These are phyloP conservation scores for Saccharomycopsis selenospora DNA, from an alignment of 805 yeast species.

Conservation along the genomic window DNA sequence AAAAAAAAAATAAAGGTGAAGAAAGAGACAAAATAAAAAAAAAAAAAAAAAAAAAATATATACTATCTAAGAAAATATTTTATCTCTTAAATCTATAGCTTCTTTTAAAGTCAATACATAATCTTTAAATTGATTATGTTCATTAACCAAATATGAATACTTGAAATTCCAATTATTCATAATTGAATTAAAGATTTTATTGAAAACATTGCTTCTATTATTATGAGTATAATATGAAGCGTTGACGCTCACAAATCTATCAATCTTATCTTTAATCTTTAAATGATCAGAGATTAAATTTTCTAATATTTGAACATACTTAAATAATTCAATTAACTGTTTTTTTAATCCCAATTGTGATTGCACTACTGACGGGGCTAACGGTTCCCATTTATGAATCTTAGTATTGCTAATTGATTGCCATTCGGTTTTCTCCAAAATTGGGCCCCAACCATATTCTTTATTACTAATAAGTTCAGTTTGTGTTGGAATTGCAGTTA, in stretches of 20 bases:
- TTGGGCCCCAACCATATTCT: conserved; percentile 74
- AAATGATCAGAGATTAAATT: conserved; percentile 38
- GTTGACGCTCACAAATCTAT: conserved; percentile 26
- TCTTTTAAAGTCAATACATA: conserved; percentile 30
- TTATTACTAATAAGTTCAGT: conserved; percentile 62
- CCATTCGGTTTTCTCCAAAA: conserved; percentile 6
- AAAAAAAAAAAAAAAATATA: neutral
- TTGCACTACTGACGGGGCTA: conserved; percentile 26
- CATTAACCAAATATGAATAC: conserved; percentile 32
- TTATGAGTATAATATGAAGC: conserved; percentile 9
- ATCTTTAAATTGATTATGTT: conserved; percentile 30
- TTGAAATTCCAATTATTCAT: conserved; percentile 38
- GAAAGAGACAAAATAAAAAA: neutral
- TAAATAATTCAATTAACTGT: conserved; percentile 35
- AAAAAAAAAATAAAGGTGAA: neutral
- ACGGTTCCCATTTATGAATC: conserved; percentile 30
- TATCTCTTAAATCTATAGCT: conserved; percentile 30
- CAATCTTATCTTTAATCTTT: conserved; percentile 31
- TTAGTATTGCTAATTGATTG: conserved; percentile 6
- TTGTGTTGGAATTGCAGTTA: conserved; percentile 71
- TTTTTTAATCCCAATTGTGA: conserved; percentile 25
- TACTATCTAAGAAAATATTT: conserved; percentile 19
- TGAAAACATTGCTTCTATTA: conserved; percentile 5
- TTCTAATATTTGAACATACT: conserved; percentile 35
- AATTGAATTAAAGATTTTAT: conserved; percentile 20